These are phyloP conservation scores for Amaranthus tricolor DNA, from an alignment of 179 eudicot species.

Conservation along the genomic window DNA sequence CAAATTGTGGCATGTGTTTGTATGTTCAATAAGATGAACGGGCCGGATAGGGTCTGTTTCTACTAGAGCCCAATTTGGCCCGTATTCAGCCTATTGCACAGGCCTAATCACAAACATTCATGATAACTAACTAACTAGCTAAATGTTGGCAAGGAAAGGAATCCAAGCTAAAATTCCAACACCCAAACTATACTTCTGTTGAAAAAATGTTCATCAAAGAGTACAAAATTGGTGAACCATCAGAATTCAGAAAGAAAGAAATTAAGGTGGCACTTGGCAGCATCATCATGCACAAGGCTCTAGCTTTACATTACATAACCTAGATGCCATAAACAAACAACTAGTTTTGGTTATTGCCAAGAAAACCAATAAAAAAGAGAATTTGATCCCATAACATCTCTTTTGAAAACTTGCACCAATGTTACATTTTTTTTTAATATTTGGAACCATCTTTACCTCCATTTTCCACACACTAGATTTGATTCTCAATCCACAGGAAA, in stretches of 20 bases:
- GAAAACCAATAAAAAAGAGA: constrained; percentile 18
- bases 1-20: too few species aligned
- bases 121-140: too few species aligned
- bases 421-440: constrained; percentile 22
- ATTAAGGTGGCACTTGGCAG: background rate
- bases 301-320: background rate
- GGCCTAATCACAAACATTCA: too few species aligned
- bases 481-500: constrained; percentile 21
- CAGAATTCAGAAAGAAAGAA: background rate
- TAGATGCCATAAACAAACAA: background rate
- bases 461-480: constrained; percentile 26
- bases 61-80: too few species aligned
- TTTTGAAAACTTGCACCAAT: constrained; percentile 33
- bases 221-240: background rate
- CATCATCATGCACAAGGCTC: background rate
- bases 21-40: too few species aligned
- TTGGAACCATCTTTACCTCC: constrained; percentile 10
- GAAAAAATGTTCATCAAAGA: too few species aligned
- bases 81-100: too few species aligned
- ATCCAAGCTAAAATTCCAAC: too few species aligned
- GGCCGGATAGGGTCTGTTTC: too few species aligned
- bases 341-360: background rate
- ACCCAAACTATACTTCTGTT: too few species aligned
- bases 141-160: too few species aligned
- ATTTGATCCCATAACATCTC: constrained; percentile 37